A percentile compares a stretch with the other conserved stretches of the same genome.
These are phyloP conservation scores for Leucosporidium creatinivorum DNA, from an alignment of 768 basidiomycete species.

Conservation along the genomic window DNA sequence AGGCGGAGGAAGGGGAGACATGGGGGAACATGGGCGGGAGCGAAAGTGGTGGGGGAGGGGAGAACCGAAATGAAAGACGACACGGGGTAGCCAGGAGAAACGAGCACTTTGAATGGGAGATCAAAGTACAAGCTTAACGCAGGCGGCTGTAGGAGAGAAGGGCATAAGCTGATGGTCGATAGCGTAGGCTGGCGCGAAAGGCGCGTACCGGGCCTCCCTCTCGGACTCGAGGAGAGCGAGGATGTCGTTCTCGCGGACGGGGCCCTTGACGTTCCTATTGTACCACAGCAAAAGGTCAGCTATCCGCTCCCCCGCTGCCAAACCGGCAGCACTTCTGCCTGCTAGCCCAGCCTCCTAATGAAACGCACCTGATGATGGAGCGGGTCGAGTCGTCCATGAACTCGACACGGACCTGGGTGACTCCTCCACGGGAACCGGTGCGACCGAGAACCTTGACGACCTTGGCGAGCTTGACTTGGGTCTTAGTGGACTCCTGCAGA, in stretches of 20 bases:
- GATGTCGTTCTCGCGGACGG: constrained; percentile 91
- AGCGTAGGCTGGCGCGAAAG: background rate
- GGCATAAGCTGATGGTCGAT: background rate
- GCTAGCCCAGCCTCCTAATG: background rate
- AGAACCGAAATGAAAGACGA: background rate
- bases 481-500: constrained; percentile 49
- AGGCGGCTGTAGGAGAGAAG: constrained; percentile 15
- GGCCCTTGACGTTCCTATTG: constrained; percentile 81
- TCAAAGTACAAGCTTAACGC: constrained; percentile 9
- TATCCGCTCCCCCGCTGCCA: background rate
- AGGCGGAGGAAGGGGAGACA: background rate
- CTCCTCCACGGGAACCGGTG: constrained; percentile 97
- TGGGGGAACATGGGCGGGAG: background rate
- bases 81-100: background rate
- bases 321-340: background rate
- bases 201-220: constrained; percentile 90
- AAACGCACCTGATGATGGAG: constrained; percentile 69
- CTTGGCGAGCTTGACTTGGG: constrained; percentile 93
- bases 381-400: constrained; percentile 96
- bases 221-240: constrained; percentile 94
- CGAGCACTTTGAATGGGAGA: background rate
- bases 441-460: constrained; percentile 78
- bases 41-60: background rate
- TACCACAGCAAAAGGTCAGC: background rate
- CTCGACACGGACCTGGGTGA: constrained; percentile 98